Conservation (phyloP, 1,139 yeast genomes). For the Yamadazyma dushanensis region DNA sequence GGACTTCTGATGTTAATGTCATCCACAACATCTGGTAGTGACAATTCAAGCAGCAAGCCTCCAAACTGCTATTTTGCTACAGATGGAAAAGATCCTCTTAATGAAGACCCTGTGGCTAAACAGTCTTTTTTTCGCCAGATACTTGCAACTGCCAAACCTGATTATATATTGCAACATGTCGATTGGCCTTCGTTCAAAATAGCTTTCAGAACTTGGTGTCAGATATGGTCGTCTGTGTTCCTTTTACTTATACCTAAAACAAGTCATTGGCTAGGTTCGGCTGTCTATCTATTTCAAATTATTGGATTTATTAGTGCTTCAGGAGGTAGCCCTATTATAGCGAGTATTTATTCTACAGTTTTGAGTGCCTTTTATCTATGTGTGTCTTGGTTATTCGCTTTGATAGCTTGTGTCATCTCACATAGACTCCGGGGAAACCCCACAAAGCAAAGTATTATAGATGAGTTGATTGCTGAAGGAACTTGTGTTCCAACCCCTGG, state of each 20-base stretch:
- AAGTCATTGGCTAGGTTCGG: slow-evolving; percentile 31
- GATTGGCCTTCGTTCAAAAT: slow-evolving; percentile 26
- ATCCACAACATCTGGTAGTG: too few relatives aligned
- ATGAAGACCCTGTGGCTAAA: slow-evolving; percentile 1
- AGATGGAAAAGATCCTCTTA: too few relatives aligned
- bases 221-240: slow-evolving; percentile 28
- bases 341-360: slow-evolving; percentile 19
- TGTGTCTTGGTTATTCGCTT: slow-evolving; percentile 26
- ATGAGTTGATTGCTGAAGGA: slow-evolving; percentile 26
- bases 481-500: slow-evolving; percentile 21
- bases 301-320: slow-evolving; percentile 28
- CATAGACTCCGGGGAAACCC: slow-evolving; percentile 27
- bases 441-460: slow-evolving; percentile 19
- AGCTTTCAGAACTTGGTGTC: slow-evolving; percentile 28
- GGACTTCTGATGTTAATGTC: too few relatives aligned
- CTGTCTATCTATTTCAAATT: slow-evolving; percentile 29
- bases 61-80: slow-evolving; percentile 1
- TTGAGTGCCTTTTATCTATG: slow-evolving; percentile 19
- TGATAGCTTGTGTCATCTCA: slow-evolving; percentile 28
- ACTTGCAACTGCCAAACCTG: slow-evolving; percentile 19
- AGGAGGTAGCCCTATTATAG: slow-evolving; percentile 29
- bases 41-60: neutral
- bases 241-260: slow-evolving; percentile 26
- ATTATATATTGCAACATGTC: slow-evolving; percentile 28
- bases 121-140: slow-evolving; percentile 1